Conservation (phyloP, 345 rosid genomes). For the Microthlaspi erraticum region DNA sequence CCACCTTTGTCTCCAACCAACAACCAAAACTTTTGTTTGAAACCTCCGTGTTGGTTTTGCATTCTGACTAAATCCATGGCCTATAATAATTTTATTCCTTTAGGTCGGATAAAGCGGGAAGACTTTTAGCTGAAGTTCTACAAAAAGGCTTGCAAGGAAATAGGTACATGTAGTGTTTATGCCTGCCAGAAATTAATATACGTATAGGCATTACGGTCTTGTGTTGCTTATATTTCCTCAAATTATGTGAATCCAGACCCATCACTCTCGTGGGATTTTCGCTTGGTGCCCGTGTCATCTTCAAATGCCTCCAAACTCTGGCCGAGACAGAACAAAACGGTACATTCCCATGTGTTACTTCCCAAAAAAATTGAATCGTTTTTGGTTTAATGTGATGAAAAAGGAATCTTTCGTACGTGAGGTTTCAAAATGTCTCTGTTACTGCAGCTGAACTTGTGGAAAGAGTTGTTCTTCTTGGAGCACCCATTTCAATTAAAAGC, state of each 20-base stretch:
- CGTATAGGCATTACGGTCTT: not conserved
- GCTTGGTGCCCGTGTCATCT: slow-evolving; percentile 91
- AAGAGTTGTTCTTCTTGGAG: slow-evolving; percentile 93
- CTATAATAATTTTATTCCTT: slow-evolving; percentile 32
- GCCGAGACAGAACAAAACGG: slow-evolving; percentile 85
- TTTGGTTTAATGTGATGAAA: not conserved
- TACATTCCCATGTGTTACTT: slow-evolving; percentile 35
- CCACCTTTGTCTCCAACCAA: not conserved
- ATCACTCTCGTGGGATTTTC: slow-evolving; percentile 90
- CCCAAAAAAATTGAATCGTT: no score
- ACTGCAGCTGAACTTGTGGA: slow-evolving; percentile 85
- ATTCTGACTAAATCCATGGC: not conserved
- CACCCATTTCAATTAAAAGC: slow-evolving; percentile 74
- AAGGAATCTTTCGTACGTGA: not conserved
- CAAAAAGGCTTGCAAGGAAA: slow-evolving; percentile 91
- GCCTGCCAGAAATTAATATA: not conserved
- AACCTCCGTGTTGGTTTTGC: not conserved
- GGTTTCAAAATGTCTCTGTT: slow-evolving; percentile 10
- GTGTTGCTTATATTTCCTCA: not conserved
- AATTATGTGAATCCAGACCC: slow-evolving; percentile 76
- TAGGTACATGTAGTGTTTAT: slow-evolving; percentile 54
- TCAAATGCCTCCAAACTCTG: slow-evolving; percentile 84
- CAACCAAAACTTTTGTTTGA: slow-evolving; percentile 10
- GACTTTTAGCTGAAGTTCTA: slow-evolving; percentile 84
- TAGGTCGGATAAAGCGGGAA: slow-evolving; percentile 94